Conservation (phyloP, 208 protist species). For the Leishmania lainsoni region DNA sequence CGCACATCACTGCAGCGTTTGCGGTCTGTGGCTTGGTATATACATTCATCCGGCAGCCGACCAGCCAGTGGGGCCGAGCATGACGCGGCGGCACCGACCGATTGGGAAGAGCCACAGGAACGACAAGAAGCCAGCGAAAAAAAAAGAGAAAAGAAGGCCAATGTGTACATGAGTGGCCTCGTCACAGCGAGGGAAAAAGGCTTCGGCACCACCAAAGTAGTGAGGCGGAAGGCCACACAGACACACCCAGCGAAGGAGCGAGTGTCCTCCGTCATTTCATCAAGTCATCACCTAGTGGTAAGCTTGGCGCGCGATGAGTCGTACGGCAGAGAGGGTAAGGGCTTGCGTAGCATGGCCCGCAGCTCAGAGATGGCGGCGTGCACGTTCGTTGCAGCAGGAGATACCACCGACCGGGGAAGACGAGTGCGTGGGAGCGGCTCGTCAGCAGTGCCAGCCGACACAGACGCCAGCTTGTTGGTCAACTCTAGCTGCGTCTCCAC, state of each 20-base stretch:
- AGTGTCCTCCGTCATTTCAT: background rate
- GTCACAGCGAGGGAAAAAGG: background rate
- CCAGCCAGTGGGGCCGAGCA: background rate
- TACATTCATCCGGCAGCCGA: background rate
- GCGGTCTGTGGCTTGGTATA: background rate
- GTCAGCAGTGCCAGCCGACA: background rate
- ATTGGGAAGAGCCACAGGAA: background rate
- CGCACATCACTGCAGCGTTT: background rate
- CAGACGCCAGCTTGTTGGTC: background rate
- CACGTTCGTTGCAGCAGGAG: conserved; percentile 64
- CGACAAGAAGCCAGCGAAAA: background rate
- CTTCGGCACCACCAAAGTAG: background rate
- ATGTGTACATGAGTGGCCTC: background rate
- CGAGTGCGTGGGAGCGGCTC: conserved; percentile 7
- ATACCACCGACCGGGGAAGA: conserved; percentile 35
- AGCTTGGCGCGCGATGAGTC: conserved; percentile 13
- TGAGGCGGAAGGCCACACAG: background rate
- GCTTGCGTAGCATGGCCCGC: conserved; percentile 71
- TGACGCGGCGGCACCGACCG: background rate
- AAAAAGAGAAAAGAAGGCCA: background rate
- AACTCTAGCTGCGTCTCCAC: background rate
- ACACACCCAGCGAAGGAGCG: background rate
- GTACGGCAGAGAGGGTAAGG: conserved; percentile 78
- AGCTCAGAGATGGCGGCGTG: conserved; percentile 83
- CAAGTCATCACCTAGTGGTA: background rate